Evolutionary conservation across 306 rosid species (phyloP).

Genomic region (Vigna hirtella): DNA sequence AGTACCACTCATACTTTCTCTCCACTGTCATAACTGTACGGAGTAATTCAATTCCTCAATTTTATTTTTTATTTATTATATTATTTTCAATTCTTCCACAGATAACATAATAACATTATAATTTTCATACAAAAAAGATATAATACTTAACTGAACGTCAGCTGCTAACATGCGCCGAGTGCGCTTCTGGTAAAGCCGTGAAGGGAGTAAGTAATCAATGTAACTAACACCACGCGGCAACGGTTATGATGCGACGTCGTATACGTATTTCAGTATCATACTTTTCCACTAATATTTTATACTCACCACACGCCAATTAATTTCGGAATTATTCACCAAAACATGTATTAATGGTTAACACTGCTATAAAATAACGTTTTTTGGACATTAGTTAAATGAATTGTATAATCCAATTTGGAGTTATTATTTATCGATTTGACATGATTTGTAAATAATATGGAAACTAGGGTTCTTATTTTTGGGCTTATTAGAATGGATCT

Average conservation of each 20-base stretch:
- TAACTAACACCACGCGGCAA: conserved; percentile 19
- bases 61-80: conserved; percentile 36
- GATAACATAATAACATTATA: not conserved
- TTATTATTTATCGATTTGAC: not conserved
- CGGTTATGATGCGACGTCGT: conserved; percentile 2
- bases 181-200: not conserved
- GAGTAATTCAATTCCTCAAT: conserved; percentile 34
- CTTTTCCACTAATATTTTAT: not conserved
- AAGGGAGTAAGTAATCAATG: not conserved
- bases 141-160: too few species aligned
- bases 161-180: conserved; percentile 44
- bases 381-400: too few species aligned
- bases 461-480: not conserved
- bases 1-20: conserved; percentile 40
- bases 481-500: conserved; percentile 5
- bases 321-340: not conserved
- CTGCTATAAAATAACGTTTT: too few species aligned
- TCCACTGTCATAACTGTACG: conserved; percentile 48
- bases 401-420: too few species aligned
- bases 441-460: not conserved
- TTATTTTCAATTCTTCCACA: conserved; percentile 21
- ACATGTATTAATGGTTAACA: too few species aligned
- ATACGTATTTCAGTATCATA: not conserved
- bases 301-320: not conserved
- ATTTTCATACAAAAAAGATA: not conserved